Base-by-base conservation (phyloP, 306 rosid genomes). In the Cajanus cajan region DNA sequence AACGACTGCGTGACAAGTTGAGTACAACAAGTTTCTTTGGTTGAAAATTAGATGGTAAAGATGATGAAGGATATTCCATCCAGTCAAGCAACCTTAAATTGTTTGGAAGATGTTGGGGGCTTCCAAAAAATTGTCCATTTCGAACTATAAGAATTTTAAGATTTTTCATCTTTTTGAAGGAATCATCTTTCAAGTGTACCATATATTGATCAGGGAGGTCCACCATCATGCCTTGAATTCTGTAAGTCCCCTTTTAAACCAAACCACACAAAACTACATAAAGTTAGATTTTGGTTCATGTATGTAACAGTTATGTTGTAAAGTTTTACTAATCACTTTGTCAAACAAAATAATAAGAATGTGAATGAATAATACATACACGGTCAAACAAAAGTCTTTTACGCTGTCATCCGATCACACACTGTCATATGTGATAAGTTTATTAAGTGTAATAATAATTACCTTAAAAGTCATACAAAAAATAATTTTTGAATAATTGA, bases 21-120 rank as follows among this genome's bases (percentile, higher is more conserved):
- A 59, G 66, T 28, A 28, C 66, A 59, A 59, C 21, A 28, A 59
- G 66, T 28, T 59, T 59, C 41, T 31, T 59, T 5, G 66, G 66
- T 28, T 59, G 66, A 59, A 59, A 59, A 28, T 21, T 24, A 28
- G 66, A 59, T 59, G 66, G 66, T 13, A 59, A 14, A 59, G 66
- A 59, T 21, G 62, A 55, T 6, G 66, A 59, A 65, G 89, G 85
- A 74, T 79, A 86, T 40, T 73, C 59, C 78, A 58, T 77, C 85
- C 89, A 86, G 18, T 86, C 89, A 57, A 86, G 87, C 69, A 82
- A 40, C 70, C 89, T 86, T 71, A 86, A 71, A 41, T 36, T 83
- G 63, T 82, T 79, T 31, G 89, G 89, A 65, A 86, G 89, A 79
- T 82, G 52, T 50, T 86, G 79, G 16, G 80, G 89, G 41, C 74